phyloP scores from a whole-genome alignment of 1,284 basidiomycete species.

The Tylopilus sp. region DNA sequence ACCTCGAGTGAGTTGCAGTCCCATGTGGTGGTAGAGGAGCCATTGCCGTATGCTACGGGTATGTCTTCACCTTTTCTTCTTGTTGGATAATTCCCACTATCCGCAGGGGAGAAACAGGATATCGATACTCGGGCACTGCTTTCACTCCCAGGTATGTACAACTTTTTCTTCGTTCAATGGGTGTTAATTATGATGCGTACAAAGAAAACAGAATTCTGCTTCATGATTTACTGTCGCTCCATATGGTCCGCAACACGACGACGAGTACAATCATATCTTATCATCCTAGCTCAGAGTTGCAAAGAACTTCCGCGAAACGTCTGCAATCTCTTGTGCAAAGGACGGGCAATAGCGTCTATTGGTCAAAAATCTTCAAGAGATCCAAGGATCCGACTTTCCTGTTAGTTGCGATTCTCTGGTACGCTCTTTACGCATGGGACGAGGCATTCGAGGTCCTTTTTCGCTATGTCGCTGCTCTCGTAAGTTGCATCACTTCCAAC shows the following conservation, averaged over 20 bases:
- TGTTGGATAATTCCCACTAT: not conserved
- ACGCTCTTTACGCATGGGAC: constrained; percentile 59
- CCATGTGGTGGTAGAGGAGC: not conserved
- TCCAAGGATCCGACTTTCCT: constrained; percentile 53
- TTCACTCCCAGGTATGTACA: constrained; percentile 28
- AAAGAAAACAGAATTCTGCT: constrained; percentile 29
- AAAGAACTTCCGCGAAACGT: constrained; percentile 35
- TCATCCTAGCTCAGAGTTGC: constrained; percentile 35
- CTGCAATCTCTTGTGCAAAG: constrained; percentile 35
- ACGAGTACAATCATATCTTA: constrained; percentile 45
- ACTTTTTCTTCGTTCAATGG: not conserved
- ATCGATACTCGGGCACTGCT: constrained; percentile 53
- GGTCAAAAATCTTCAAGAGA: constrained; percentile 49
- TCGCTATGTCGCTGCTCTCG: constrained; percentile 45
- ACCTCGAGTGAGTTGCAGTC: not conserved
- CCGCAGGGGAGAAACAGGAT: constrained; percentile 31
- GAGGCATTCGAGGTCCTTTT: constrained; percentile 51
- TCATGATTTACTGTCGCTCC: constrained; percentile 40
- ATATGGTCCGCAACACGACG: constrained; percentile 38
- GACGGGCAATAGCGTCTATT: constrained; percentile 47
- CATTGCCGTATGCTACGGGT: constrained; percentile 17
- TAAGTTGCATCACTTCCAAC: constrained; percentile 24
- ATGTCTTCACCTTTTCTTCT: not conserved
- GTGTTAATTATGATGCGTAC: not conserved
- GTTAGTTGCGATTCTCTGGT: constrained; percentile 54